Evolutionary conservation across 2,329 filamentous ascomycete genomes (phyloP), one percentile per base, ranked within the genome.

Genomic region (Hypoxylon sp.): DNA sequence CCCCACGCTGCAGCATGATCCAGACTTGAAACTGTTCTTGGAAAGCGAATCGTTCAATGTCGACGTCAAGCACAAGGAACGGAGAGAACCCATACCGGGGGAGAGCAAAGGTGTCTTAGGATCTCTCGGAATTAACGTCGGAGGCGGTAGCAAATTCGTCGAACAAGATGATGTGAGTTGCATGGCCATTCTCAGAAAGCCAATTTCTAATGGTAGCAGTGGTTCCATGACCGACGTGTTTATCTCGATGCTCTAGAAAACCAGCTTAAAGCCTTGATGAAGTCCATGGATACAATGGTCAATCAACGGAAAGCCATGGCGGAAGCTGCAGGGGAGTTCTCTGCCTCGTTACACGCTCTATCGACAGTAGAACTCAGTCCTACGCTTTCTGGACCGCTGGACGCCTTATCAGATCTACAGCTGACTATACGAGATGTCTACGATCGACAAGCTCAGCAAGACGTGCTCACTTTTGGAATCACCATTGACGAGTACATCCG

Each of bases 401-500:
- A 97, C 74, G 93, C 94, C 19, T 87, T 99, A 9, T 97, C 95
- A 2, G 94, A 98, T 74, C 87, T 99, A 2, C 96, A 99, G 80
- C 86, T 97, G 67, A 94, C 95, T 39, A 97, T 99, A 73, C 90
- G 92, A 66, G 96, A 99, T 76, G 89, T 99, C 1, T 98, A 99
- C 78, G 94, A 98, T 74, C 92, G 96, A 22, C 96, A 99, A 81
- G 96, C 96, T 10, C 94, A 98, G 81, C 96, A 99, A 80, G 96
- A 99, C 78, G 91, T 98, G 33, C 86, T 99, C 57, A 99, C 96
- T 0, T 90, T 99, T 71, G 96, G 96, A 39, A 98, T 98, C 77
- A 97, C 97, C 47, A 94, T 99, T 70, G 96, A 99, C 72, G 96
- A 99, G 81, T 99, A 99, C 81, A 97, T 99, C 74, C 93, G 96